A percentile compares a stretch with the other conserved stretches of the same genome.
These are phyloP conservation scores for Cornus controversa DNA, from an alignment of 148 eudicot genomes.

Conservation along the genomic window DNA sequence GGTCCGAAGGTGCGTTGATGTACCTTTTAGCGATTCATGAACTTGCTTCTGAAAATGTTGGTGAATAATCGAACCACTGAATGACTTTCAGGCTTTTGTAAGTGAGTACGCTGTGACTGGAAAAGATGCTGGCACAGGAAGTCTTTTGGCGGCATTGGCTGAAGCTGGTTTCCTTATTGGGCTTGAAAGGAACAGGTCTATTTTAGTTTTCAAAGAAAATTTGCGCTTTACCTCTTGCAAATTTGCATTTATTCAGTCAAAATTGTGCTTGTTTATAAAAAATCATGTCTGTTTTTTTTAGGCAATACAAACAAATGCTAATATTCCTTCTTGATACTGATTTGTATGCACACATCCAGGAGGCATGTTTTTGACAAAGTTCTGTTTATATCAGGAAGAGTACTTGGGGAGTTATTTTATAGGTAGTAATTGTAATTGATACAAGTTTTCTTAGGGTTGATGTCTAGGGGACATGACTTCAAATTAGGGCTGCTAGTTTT, in stretches of 20 bases:
- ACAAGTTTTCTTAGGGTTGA: no score
- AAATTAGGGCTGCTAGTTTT: no score
- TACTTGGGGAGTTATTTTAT: no score
- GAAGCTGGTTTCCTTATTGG: constrained; percentile 96
- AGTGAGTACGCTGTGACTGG: constrained; percentile 91
- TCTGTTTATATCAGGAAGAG: no score
- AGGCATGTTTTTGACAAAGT: no score
- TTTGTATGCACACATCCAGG: no score
- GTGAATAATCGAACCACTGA: constrained; percentile 16
- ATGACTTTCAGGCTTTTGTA: constrained; percentile 75
- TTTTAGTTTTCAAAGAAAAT: neutral
- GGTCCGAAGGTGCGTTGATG: constrained; percentile 69
- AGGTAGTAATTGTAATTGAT: no score
- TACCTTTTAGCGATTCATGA: constrained; percentile 1
- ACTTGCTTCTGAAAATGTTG: neutral
- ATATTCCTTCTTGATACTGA: no score
- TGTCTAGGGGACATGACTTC: no score
- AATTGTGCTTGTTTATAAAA: neutral
- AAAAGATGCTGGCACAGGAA: constrained; percentile 74
- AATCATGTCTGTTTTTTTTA: no score
- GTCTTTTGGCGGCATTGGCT: constrained; percentile 76
- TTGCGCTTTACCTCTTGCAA: neutral
- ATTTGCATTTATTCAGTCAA: neutral
- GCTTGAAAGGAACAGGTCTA: constrained; percentile 75
- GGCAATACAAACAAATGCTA: neutral